Evolutionary conservation across 2,329 filamentous ascomycete species (phyloP).

Genomic region (Paracorniculantispora psalliotae): DNA sequence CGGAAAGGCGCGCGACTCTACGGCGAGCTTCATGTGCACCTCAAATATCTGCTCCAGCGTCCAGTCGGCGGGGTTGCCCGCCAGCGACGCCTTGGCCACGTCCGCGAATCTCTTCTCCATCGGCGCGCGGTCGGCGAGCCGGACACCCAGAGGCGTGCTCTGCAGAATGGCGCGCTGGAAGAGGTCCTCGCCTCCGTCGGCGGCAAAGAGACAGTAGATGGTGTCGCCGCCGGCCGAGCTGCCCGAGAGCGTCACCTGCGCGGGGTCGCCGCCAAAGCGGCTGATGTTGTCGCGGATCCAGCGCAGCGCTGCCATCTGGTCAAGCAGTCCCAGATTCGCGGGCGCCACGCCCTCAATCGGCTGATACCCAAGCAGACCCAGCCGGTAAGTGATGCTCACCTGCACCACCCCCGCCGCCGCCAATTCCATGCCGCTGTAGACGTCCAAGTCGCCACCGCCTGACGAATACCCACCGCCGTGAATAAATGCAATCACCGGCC

Average conservation of each 20-base stretch:
- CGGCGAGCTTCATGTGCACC: constrained; percentile 11
- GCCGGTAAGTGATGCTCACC: constrained; percentile 31
- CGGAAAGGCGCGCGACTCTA: constrained; percentile 3
- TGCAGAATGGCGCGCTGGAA: constrained; percentile 18
- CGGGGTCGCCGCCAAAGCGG: constrained; percentile 60
- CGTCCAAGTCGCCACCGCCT: constrained; percentile 14
- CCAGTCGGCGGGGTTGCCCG: not conserved
- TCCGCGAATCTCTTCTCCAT: constrained; percentile 9
- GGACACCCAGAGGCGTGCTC: constrained; percentile 16
- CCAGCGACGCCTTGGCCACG: not conserved
- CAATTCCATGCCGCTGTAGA: constrained; percentile 12
- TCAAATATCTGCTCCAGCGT: constrained; percentile 1
- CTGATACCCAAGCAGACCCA: constrained; percentile 31
- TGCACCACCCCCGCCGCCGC: constrained; percentile 20
- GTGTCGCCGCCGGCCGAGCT: constrained; percentile 55
- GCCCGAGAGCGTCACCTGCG: constrained; percentile 59
- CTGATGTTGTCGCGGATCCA: constrained; percentile 61
- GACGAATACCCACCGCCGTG: constrained; percentile 21
- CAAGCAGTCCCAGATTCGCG: constrained; percentile 54
- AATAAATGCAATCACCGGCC: constrained; percentile 26
- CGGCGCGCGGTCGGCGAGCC: constrained; percentile 1
- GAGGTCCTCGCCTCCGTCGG: constrained; percentile 9
- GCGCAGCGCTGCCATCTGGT: constrained; percentile 54
- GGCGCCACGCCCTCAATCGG: constrained; percentile 18
- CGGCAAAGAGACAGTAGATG: constrained; percentile 15